phyloP scores from a whole-genome alignment of 129 eudicot species.

The Helianthus tuberosus region DNA sequence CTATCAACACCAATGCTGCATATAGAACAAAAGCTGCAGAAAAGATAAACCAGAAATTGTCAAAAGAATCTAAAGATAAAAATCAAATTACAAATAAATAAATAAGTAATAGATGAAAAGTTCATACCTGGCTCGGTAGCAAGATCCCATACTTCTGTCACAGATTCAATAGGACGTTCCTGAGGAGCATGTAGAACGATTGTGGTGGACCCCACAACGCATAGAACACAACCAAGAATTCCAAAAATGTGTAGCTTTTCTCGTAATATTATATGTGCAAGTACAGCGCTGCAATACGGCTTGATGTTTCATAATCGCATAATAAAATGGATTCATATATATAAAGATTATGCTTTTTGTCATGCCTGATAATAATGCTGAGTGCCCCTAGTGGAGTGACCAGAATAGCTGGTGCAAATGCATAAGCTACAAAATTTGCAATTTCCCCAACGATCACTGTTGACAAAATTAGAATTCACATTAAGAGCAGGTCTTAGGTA shows the following conservation, averaged over 20 bases:
- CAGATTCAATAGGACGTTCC: conserved; percentile 88
- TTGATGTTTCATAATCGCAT: conserved; percentile 33
- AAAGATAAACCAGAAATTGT: conserved; percentile 12
- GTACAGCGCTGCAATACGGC: conserved; percentile 78
- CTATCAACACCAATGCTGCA: conserved; percentile 66
- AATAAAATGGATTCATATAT: background rate
- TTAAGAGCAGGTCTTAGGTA: conserved; percentile 14
- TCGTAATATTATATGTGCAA: conserved; percentile 83
- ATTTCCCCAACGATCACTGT: conserved; percentile 98
- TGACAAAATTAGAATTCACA: conserved; percentile 34
- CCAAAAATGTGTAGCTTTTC: conserved; percentile 94
- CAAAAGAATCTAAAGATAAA: conserved; percentile 1
- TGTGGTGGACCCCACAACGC: conserved; percentile 96
- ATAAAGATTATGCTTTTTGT: conserved; percentile 16
- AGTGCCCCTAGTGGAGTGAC: conserved; percentile 99
- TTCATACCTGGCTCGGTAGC: conserved; percentile 93
- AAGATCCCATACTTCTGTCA: conserved; percentile 92
- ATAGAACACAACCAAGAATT: conserved; percentile 83
- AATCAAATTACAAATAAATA: background rate
- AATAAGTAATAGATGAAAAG: background rate
- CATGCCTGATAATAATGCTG: conserved; percentile 94
- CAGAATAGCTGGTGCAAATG: conserved; percentile 95
- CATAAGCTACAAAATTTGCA: conserved; percentile 97
- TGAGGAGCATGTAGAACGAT: conserved; percentile 94
- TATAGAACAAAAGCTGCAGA: conserved; percentile 82